Evolutionary conservation across 495 filamentous ascomycete species (phyloP), one percentile per base, ranked within the genome.

Genomic region (Hyaloscypha hepaticicola): DNA sequence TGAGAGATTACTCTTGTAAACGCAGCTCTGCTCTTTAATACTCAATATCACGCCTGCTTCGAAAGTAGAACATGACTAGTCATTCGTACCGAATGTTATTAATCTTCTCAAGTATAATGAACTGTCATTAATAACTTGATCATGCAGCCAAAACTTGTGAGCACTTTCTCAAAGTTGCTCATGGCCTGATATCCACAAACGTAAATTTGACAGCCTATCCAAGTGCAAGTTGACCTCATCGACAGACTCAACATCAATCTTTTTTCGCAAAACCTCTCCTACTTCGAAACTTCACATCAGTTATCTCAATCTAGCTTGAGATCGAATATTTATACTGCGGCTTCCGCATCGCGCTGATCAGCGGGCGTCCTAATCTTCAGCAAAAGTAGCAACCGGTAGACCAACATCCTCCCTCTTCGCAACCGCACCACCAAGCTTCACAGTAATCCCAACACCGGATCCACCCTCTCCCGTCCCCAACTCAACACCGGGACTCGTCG

Each of bases 381-480:
- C 24, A 60, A 21, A n/a, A 21, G 58, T 60, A 26, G 50, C 58
- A 19, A 21, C 50, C 16, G 58, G 34, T 26, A 34, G 31, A 29
- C 38, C 26, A 3, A 34, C 58, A 3, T 24, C 38, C 27, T 60
- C 34, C 21, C 58, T 48, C 27, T 21, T 50, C 22, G n/a, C 38
- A 49, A 59, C 26, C 14, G 56, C 38, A 45, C 38, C 48, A 28
- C 27, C 41, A 51, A 58, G 50, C 22, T 82, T 77, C 26, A 80
- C 75, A 52, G 78, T 80, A 65, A 80, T 82, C 38, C 79, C 79
- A 45, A 82, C 78, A 21, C 79, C 79, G 5, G 77, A 74, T 55
- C 78, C 79, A 56, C 77, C 76, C 49, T 71, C 78, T 45, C 79
- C 79, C 48, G 79, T 82, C 21, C 79, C 79, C 19, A 82, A 75